Conservation (phyloP, 176 grass and related monocot species). For the Microstegium vimineum region DNA sequence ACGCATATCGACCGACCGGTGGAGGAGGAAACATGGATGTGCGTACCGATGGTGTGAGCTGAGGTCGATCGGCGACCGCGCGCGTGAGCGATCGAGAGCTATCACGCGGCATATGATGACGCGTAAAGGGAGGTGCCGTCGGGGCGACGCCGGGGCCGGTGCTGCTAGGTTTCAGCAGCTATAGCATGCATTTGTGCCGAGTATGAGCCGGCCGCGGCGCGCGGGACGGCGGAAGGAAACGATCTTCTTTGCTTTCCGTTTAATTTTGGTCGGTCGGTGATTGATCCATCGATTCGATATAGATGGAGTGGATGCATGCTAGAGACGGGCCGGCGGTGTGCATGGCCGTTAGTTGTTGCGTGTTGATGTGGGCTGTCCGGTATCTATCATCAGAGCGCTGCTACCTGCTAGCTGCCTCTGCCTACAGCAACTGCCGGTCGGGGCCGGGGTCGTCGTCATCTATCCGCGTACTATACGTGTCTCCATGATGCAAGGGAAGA, state of each 20-base stretch:
- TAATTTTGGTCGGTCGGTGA: not conserved
- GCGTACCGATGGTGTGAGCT: not conserved
- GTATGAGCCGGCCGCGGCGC: not conserved
- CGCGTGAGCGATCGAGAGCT: not conserved
- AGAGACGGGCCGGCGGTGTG: too few species aligned
- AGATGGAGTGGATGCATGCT: too few species aligned
- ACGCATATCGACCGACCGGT: too few species aligned
- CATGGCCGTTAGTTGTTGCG: not conserved
- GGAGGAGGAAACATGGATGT: not conserved
- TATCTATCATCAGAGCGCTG: not conserved
- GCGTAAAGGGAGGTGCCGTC: not conserved
- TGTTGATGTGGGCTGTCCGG: conserved; percentile 15
- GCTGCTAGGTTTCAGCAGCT: not conserved
- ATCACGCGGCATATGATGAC: not conserved
- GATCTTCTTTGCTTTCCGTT: not conserved
- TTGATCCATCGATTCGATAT: too few species aligned
- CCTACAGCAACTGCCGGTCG: not conserved
- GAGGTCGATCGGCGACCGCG: not conserved
- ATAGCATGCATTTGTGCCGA: not conserved
- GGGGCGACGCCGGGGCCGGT: too few species aligned
- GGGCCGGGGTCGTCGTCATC: not conserved
- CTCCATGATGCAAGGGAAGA: not conserved
- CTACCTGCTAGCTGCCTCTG: not conserved
- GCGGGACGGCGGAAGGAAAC: not conserved
- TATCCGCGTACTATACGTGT: not conserved